A percentile compares a stretch with the other conserved stretches of the same genome.
Evolutionary conservation across 1,284 basidiomycete genomes (phyloP).

Genomic region (Meripilus lineatus): DNA sequence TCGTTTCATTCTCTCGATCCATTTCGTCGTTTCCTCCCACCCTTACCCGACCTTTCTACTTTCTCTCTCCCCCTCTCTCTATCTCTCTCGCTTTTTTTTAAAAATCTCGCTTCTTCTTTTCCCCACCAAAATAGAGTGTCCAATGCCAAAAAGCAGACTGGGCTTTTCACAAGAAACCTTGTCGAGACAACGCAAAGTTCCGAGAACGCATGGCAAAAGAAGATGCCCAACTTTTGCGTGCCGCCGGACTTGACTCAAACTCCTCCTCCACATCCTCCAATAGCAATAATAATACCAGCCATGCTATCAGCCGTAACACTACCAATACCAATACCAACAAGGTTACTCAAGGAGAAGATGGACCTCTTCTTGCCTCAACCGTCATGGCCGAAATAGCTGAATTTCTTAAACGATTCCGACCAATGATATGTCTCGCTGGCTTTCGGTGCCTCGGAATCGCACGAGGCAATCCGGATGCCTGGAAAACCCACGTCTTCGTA

Average conservation of each 20-base stretch:
- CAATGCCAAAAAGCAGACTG: constrained; percentile 17
- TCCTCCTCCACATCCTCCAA: no score
- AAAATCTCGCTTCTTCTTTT: no score
- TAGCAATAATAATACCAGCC: no score
- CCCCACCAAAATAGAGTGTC: no score
- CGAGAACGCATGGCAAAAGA: constrained; percentile 8
- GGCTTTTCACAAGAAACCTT: constrained; percentile 15
- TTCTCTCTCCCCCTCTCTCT: no score
- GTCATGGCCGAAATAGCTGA: constrained; percentile 10
- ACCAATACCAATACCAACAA: no score
- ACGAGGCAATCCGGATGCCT: constrained; percentile 7
- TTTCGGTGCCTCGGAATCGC: constrained; percentile 8
- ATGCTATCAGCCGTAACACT: no score
- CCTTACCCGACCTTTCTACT: no score
- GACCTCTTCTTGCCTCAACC: constrained; percentile 4
- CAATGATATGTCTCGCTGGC: constrained; percentile 10
- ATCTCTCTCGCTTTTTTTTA: no score
- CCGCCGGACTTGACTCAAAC: neutral
- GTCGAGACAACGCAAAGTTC: constrained; percentile 8
- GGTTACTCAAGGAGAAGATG: constrained; percentile 7
- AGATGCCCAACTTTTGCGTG: constrained; percentile 3
- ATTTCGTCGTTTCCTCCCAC: no score
- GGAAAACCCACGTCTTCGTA: constrained; percentile 8
- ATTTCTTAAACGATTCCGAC: constrained; percentile 11
- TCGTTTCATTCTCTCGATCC: no score